A percentile compares a stretch with the other conserved stretches of the same genome.
Conservation (phyloP, 257 asterid genomes). For the Nicotiana tomentosiformis region DNA sequence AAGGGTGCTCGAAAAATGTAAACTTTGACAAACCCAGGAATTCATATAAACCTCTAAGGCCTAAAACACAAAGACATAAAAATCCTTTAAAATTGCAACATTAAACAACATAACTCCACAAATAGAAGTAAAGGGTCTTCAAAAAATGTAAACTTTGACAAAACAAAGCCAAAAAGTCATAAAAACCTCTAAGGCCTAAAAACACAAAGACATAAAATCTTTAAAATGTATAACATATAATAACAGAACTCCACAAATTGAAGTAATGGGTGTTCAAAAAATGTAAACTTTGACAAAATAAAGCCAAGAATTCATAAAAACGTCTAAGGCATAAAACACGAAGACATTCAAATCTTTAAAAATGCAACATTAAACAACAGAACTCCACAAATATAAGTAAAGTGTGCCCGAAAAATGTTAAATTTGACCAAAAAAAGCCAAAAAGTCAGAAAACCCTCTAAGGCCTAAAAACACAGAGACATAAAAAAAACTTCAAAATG, state of each 20-base stretch:
- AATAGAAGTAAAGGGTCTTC: no score
- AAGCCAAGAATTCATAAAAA: background rate
- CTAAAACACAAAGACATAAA: background rate
- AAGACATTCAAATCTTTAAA: background rate
- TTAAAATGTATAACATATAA: no score
- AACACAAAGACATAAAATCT: background rate
- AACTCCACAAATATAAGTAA: no score
- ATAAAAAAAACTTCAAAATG: background rate
- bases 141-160: no score
- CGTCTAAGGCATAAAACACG: background rate
- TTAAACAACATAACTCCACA: no score
- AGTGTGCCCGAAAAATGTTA: no score
- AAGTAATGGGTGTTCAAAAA: conserved; percentile 8
- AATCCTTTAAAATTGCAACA: no score
- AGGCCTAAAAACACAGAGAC: background rate
- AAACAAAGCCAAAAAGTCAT: no score
- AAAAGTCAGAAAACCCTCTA: no score
- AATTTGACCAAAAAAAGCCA: no score
- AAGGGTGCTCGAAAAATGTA: conserved; percentile 4
- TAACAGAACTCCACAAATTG: background rate
- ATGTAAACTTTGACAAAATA: background rate
- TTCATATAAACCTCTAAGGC: background rate
- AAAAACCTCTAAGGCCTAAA: no score
- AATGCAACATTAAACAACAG: no score
- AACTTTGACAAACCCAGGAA: background rate